phyloP scores from a whole-genome alignment of 768 basidiomycete species.

The Stropharia rugosoannulata region DNA sequence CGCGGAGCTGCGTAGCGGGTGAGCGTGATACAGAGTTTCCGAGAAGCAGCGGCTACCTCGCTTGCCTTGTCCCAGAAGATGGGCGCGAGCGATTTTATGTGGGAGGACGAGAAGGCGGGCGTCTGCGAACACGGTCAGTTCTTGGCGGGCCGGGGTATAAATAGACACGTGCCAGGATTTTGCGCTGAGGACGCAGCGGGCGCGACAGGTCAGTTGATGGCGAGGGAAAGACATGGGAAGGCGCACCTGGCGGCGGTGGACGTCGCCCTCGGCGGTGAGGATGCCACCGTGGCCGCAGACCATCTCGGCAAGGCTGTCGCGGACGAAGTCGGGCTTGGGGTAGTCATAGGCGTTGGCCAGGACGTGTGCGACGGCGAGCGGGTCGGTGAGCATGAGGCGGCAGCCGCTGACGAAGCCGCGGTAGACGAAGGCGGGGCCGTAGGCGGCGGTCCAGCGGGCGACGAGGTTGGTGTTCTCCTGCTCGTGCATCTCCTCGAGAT shows the following conservation, averaged over 20 bases:
- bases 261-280: conserved; percentile 42
- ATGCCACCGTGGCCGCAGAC: conserved; percentile 23
- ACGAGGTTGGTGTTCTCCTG: conserved; percentile 47
- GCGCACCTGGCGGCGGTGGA: conserved; percentile 41
- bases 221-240: neutral
- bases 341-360: conserved; percentile 53
- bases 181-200: conserved; percentile 29
- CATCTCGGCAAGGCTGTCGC: conserved; percentile 32
- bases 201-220: neutral
- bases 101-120: conserved; percentile 59
- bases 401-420: conserved; percentile 42
- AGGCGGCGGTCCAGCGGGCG: conserved; percentile 43
- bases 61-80: conserved; percentile 54
- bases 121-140: conserved; percentile 35
- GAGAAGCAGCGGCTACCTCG: conserved; percentile 29
- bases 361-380: conserved; percentile 60
- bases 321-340: conserved; percentile 47
- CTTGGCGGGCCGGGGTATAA: neutral
- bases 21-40: neutral
- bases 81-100: conserved; percentile 53
- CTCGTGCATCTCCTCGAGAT: conserved; percentile 46
- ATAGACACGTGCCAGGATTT: conserved; percentile 35
- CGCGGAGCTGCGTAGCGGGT: conserved; percentile 38
- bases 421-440: conserved; percentile 45
- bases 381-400: conserved; percentile 56